Conservation (phyloP, 2,329 filamentous ascomycete species). For the Cercospora zeae-maydis region DNA sequence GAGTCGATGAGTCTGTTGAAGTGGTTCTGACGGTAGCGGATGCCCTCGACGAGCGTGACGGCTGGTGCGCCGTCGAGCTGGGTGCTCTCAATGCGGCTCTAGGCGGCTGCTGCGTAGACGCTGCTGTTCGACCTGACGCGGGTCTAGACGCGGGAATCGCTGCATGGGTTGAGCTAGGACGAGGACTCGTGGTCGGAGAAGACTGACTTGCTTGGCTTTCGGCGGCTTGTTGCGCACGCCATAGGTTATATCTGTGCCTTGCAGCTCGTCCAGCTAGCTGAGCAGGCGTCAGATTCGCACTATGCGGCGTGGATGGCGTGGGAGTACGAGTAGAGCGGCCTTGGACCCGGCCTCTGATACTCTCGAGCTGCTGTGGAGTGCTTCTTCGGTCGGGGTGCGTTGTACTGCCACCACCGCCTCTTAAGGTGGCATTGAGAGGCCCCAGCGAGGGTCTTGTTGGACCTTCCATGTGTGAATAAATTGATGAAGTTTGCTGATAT, state of each 20-base stretch:
- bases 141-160: neutral
- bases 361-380: neutral
- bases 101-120: neutral
- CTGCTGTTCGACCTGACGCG: neutral
- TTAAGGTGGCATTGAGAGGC: neutral
- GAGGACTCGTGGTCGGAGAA: neutral
- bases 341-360: neutral
- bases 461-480: neutral
- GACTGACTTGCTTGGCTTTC: neutral
- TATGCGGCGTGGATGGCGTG: neutral
- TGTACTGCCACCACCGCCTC: neutral
- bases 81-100: neutral
- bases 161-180: neutral
- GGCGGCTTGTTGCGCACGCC: neutral
- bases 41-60: neutral
- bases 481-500: neutral
- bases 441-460: neutral
- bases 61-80: neutral
- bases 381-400: neutral
- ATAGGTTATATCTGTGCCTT: neutral
- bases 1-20: neutral
- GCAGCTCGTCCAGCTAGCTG: neutral
- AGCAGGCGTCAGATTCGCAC: neutral
- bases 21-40: neutral
- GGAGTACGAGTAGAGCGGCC: neutral